These are phyloP conservation scores for Lathyrus tuberosus DNA, from an alignment of 306 rosid genomes.

Conservation along the genomic window DNA sequence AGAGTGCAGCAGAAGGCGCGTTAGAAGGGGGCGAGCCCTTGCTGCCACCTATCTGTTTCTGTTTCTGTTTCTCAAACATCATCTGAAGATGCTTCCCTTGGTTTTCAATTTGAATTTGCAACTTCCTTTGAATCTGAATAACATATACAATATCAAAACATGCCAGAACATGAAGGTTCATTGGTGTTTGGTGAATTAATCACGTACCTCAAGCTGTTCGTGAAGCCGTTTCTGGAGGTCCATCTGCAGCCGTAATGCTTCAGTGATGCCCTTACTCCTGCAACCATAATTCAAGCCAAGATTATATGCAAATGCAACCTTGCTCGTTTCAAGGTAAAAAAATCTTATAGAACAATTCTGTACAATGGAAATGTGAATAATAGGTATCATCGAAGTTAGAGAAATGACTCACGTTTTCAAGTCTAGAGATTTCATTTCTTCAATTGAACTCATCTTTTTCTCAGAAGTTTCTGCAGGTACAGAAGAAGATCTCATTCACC, in stretches of 20 bases:
- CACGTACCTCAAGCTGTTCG: conserved; percentile 91
- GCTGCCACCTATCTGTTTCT: conserved; percentile 59
- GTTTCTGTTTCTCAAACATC: conserved; percentile 89
- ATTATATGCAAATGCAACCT: conserved; percentile 27
- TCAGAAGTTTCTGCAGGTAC: conserved; percentile 62
- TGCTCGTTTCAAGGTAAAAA: conserved; percentile 11
- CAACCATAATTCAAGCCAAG: conserved; percentile 23
- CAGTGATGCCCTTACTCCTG: conserved; percentile 89
- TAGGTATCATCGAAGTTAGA: conserved; percentile 7
- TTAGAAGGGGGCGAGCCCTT: conserved; percentile 50
- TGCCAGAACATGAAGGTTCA: conserved; percentile 27
- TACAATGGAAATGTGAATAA: neutral
- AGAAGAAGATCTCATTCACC: conserved; percentile 39
- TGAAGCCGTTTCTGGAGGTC: conserved; percentile 98
- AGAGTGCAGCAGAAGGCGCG: conserved; percentile 40
- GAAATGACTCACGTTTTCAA: conserved; percentile 62
- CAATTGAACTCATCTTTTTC: conserved; percentile 51
- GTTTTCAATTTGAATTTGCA: conserved; percentile 86
- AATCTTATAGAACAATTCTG: conserved; percentile 13
- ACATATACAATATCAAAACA: conserved; percentile 39
- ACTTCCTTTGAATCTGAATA: conserved; percentile 74
- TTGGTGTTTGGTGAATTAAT: neutral
- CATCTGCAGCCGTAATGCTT: conserved; percentile 90
- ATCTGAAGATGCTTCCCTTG: conserved; percentile 77
- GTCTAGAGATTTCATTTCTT: conserved; percentile 72